Base-by-base conservation (phyloP, 306 rosid genomes). In the Chamaecrista fasciculata region DNA sequence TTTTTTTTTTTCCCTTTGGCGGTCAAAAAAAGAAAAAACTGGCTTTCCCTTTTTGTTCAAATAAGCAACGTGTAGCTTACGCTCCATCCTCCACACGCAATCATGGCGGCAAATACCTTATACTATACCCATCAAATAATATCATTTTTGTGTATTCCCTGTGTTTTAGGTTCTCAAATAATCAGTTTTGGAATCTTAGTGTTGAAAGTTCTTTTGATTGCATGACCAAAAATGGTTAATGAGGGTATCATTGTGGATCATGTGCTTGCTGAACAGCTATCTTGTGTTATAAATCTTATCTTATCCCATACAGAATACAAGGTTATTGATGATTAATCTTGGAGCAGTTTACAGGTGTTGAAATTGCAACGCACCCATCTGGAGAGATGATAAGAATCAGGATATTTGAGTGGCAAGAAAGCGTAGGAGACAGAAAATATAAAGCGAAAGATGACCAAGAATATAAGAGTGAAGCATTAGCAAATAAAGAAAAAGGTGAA, bases 1-100 rank as follows among this genome's bases (percentile, higher is more conserved):
- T 56, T 7, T 0, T 0, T 10, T 48, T 56, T 11, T 0, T 4
- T 15, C 51, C 51, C 50, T 80, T 66, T 57, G 58, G 46, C 47
- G 74, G 74, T 81, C 85, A 81, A 77, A 73, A 58, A 5, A 64
- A 21, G 77, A 77, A 73, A 58, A 5, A 64, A 21, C 14, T 43
- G 14, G 18, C 7, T 37, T 57, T 26, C 48, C 49, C 56, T 68
- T 62, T 53, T 25, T 10, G 69, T 62, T 62, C 74, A 40, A 57
- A 15, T 44, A 25, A 55, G 44, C 34, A 69, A 73, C 77, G 71
- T 81, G 39, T 64, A 48, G 47, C 20, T 77, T 34, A 77, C 71
- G 77, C 58, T 65, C 24, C n/a, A n/a, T n/a, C 73, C 37, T 61
- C 40, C 52, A 31, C 21, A 20, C 18, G 63, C 29, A 66, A 67